Evolutionary conservation across 441 rosid species (phyloP).

Genomic region (Sinapis alba): DNA sequence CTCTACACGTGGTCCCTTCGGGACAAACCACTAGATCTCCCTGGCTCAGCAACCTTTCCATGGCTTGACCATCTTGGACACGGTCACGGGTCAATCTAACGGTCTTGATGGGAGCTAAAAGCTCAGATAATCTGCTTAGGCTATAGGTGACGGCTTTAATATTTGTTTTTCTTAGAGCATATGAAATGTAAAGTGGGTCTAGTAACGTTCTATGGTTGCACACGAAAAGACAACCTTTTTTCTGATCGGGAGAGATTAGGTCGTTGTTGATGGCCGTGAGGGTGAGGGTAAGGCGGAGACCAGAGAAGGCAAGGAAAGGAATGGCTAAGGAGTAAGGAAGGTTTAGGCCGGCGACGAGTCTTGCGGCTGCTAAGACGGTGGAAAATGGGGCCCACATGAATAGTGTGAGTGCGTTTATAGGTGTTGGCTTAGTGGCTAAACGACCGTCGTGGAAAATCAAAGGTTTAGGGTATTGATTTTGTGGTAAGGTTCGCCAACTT

Average conservation of each 20-base stretch:
- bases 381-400: conserved; percentile 78
- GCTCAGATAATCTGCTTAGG: conserved; percentile 55
- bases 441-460: conserved; percentile 80
- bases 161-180: conserved; percentile 39
- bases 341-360: conserved; percentile 36
- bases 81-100: conserved; percentile 55
- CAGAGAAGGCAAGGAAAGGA: conserved; percentile 46
- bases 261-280: conserved; percentile 14
- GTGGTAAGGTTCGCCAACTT: conserved; percentile 54
- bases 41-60: conserved; percentile 46
- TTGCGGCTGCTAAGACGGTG: conserved; percentile 36
- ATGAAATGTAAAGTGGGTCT: conserved; percentile 57
- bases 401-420: conserved; percentile 49
- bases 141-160: conserved; percentile 69
- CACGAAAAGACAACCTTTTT: conserved; percentile 43
- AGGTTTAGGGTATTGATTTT: conserved; percentile 61
- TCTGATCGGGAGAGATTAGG: neutral
- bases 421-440: conserved; percentile 67
- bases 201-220: conserved; percentile 73
- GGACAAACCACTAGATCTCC: conserved; percentile 72
- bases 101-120: conserved; percentile 58
- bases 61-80: conserved; percentile 45
- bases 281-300: conserved; percentile 39
- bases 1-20: conserved; percentile 86
- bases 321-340: conserved; percentile 47